Conservation (phyloP, 352 stramenopile species). For the Globisporangium polare region DNA sequence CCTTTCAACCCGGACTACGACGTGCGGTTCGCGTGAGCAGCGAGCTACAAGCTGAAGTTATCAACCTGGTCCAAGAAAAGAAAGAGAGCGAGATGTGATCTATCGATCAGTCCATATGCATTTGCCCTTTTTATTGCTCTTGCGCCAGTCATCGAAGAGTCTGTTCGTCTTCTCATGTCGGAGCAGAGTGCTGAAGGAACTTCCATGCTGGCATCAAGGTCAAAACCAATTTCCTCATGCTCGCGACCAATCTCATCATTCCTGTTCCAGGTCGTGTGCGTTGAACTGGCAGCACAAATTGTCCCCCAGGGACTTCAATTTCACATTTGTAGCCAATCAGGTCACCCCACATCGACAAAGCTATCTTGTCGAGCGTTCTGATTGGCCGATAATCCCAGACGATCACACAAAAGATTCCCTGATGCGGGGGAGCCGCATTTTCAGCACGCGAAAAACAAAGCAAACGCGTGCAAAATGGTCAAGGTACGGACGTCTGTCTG, state of each 20-base stretch:
- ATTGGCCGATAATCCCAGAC: no score
- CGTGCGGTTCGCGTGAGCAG: slow-evolving; percentile 33
- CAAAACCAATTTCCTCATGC: background rate
- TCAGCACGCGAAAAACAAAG: slow-evolving; percentile 1
- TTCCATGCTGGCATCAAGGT: background rate
- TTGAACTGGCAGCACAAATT: background rate
- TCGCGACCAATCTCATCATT: no score
- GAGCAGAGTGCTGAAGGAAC: no score
- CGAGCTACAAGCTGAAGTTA: background rate
- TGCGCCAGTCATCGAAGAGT: no score
- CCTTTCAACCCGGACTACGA: slow-evolving; percentile 45
- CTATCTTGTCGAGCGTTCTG: no score
- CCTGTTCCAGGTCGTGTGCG: no score
- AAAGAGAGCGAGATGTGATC: background rate
- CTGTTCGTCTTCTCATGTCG: no score
- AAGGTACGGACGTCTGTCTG: slow-evolving; percentile 41
- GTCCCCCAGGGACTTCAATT: no score
- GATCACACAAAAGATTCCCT: slow-evolving; percentile 12
- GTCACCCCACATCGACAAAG: slow-evolving; percentile 47
- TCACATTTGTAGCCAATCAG: slow-evolving; percentile 57
- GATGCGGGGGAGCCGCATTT: slow-evolving; percentile 9
- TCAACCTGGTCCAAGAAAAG: background rate
- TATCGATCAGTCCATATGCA: slow-evolving; percentile 7
- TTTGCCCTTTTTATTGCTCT: slow-evolving; percentile 13
- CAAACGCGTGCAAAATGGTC: slow-evolving; percentile 30